Base-by-base conservation (phyloP, 768 basidiomycete genomes). In the Xerocomellus intermedius region DNA sequence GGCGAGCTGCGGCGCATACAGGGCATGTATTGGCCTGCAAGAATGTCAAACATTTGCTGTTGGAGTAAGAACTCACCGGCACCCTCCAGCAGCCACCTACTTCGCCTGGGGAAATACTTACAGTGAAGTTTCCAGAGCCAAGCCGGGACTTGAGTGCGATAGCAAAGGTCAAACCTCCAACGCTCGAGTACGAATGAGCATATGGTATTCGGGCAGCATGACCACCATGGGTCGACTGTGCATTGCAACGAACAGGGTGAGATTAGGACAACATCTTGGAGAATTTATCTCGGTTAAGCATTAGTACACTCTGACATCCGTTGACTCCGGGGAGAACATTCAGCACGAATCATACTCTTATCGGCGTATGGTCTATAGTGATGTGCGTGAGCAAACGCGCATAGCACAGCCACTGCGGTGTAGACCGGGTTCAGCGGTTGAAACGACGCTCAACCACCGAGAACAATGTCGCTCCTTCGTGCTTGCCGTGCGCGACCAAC, bases 391-490 rank as follows among this genome's bases (percentile, higher is more conserved):
- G n/a, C n/a, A n/a, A n/a, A n/a, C n/a, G n/a, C n/a, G n/a, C n/a
- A n/a, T 5, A 32, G 39, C 62, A 68, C 58, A 67, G 66, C 66
- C 67, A 68, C 67, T 6, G 4, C 52, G 47, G 59, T 43, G 17
- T 32, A 21, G 45, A 52, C 52, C 54, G 52, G 52, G 54, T 37
- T 42, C 14, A 19, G 28, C 17, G 28, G 38, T 37, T 24, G 32
- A 48, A 36, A 19, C 39, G 36, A 46, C 24, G 16, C 37, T 41
- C 45, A 14, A 41, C 26, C 46, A 52, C 10, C 36, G 3, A 46
- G 39, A 46, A 48, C 54, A 13, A 86, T 87, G 85, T 84, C 82
- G 56, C 73, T 86, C 57, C 72, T 84, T 60, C 82, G 82, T 51
- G 67, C 70, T 52, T 77, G 68, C 58, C 74, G 68, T 59, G 73